Percentiles rank a stretch among this genome's conserved stretches.
Evolutionary conservation across 2,329 filamentous ascomycete genomes (phyloP).

Genomic region (Neonectria hederae): DNA sequence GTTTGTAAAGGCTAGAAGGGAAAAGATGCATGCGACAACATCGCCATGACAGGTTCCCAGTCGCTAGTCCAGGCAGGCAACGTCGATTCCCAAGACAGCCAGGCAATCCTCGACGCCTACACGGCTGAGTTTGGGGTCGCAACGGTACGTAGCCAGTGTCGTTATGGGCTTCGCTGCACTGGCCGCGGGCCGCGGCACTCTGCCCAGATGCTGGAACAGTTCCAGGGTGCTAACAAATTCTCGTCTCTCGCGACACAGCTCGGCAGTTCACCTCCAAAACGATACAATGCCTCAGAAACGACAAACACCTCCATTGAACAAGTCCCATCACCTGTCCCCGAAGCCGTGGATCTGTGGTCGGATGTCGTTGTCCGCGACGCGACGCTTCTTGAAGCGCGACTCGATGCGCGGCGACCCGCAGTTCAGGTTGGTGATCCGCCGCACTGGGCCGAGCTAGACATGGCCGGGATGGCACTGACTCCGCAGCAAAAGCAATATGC

Average conservation of each 20-base stretch:
- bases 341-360: conserved; percentile 4
- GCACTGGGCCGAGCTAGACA: conserved; percentile 32
- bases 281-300: conserved; percentile 9
- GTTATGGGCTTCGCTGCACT: conserved; percentile 24
- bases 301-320: conserved; percentile 6
- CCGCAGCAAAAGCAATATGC: conserved; percentile 40
- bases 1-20: not conserved
- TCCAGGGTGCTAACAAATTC: not conserved
- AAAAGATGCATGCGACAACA: conserved; percentile 29
- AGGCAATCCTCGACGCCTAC: conserved; percentile 51
- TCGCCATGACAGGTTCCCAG: conserved; percentile 43
- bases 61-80: conserved; percentile 45
- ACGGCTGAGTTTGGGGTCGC: conserved; percentile 51
- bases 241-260: conserved; percentile 21
- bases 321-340: conserved; percentile 23
- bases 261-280: conserved; percentile 29
- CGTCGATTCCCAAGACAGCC: conserved; percentile 57
- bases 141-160: conserved; percentile 49
- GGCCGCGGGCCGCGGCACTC: conserved; percentile 12
- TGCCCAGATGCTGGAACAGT: not conserved
- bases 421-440: conserved; percentile 33
- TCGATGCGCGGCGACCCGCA: conserved; percentile 28
- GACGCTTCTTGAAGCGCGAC: conserved; percentile 28
- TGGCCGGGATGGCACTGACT: conserved; percentile 42
- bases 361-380: conserved; percentile 27